A percentile compares a stretch with the other conserved stretches of the same genome.
These are phyloP conservation scores for Aspergillus ostianus DNA, from an alignment of 495 filamentous ascomycete species.

Conservation along the genomic window DNA sequence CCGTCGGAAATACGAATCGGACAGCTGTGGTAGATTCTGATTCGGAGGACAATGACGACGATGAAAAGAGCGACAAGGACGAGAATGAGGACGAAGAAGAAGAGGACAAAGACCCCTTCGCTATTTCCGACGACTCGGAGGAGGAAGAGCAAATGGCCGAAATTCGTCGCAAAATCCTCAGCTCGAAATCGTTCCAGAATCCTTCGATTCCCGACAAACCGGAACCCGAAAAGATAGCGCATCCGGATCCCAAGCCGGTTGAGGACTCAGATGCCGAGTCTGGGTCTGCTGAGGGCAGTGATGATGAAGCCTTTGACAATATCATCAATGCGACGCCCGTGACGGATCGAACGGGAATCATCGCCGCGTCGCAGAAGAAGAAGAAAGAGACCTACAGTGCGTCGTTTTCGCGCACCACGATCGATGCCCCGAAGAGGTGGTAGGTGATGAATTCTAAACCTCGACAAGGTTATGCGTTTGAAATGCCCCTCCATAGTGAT, in stretches of 20 bases:
- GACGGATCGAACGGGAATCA: constrained; percentile 77
- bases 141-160: constrained; percentile 92
- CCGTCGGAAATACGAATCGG: constrained; percentile 80
- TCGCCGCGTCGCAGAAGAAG: constrained; percentile 52
- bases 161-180: constrained; percentile 76
- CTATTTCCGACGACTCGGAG: constrained; percentile 72
- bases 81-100: constrained; percentile 46
- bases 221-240: constrained; percentile 55
- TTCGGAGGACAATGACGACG: constrained; percentile 45
- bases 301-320: constrained; percentile 76
- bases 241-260: constrained; percentile 34
- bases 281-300: constrained; percentile 62
- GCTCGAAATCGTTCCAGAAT: constrained; percentile 81
- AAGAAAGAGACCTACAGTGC: constrained; percentile 49
- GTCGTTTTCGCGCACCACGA: constrained; percentile 60
- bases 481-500: constrained; percentile 22
- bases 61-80: constrained; percentile 53
- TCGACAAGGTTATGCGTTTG: not conserved
- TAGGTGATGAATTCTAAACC: constrained; percentile 16
- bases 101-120: constrained; percentile 61
- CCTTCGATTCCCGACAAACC: constrained; percentile 50
- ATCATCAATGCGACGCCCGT: constrained; percentile 87
- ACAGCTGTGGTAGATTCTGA: constrained; percentile 46
- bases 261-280: constrained; percentile 73
- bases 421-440: constrained; percentile 61